Evolutionary conservation across 192 early-diverging fungal species (phyloP), one percentile per base, ranked within the genome.

Genomic region (Borealophlyctis nickersoniae): DNA sequence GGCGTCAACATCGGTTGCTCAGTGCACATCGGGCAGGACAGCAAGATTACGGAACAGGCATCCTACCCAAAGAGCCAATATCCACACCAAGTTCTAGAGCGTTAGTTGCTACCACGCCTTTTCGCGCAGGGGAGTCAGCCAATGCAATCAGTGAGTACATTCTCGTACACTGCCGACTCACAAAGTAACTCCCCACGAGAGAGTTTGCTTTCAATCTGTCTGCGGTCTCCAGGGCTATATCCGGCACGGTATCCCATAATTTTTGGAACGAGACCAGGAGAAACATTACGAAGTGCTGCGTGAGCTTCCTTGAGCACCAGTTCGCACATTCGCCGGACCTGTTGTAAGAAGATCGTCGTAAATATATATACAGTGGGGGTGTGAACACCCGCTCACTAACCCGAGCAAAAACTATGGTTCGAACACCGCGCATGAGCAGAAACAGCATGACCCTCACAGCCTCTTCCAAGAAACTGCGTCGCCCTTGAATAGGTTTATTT

Each of bases 51-150:
- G 28, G 23, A 49, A 32, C 54, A 23, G 33, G 16, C 14, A 24
- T 63, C 48, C 22, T 33, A 65, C 60, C 56, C 4, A 73, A 49
- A 2, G 67, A 56, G 11, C 92, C 92, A 52, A 92, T 88, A 65
- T 94, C 90, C 5, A 94, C 81, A 3, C 92, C 92, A 0, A 94
- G 75, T 58, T 94, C 92, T 31, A 94, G 73, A 0, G 92, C 91
- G 50, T 84, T 91, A 34, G 91, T 93, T 3, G 88, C 80, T 1
- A 92, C 73, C 27, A 92, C 81, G 23, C 77, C 72, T 45, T 45
- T 45, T 45, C 39, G 19, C 39, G 9, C 19, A 19, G 7, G 19
- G 9, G 19, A 23, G 24, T 53, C 16, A 0, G 33, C 30, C 2
- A 62, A 22, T 1, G 9, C 1, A 54, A 49, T 1, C 16, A 66